Evolutionary conservation across 768 basidiomycete species (phyloP).

Genomic region (Lenzites betulinus): DNA sequence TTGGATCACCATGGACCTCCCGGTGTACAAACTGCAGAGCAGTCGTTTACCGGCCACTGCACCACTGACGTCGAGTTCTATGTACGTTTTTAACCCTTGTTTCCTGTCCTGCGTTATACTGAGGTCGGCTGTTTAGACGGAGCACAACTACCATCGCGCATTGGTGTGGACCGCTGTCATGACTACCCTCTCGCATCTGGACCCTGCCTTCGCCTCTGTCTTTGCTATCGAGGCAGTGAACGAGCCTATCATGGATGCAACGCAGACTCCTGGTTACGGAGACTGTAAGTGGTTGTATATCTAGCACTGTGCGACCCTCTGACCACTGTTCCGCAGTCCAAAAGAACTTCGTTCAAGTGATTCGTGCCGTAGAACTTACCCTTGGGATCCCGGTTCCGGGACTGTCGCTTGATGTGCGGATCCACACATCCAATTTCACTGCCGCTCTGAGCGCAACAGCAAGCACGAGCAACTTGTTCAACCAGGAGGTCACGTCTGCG

Average conservation of each 20-base stretch:
- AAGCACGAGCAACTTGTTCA: slow-evolving; percentile 25
- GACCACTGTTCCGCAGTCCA: slow-evolving; percentile 49
- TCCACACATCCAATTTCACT: slow-evolving; percentile 37
- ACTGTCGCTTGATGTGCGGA: slow-evolving; percentile 17
- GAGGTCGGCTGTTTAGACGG: slow-evolving; percentile 46
- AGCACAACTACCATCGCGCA: slow-evolving; percentile 73
- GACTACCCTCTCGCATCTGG: slow-evolving; percentile 69
- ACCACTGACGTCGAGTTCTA: slow-evolving; percentile 74
- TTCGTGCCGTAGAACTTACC: slow-evolving; percentile 63
- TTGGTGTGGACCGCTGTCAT: slow-evolving; percentile 83
- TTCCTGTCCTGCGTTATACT: not conserved
- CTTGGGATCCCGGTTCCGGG: slow-evolving; percentile 53
- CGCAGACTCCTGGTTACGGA: slow-evolving; percentile 66
- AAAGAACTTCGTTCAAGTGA: slow-evolving; percentile 64
- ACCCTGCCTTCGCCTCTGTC: slow-evolving; percentile 64
- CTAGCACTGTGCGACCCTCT: not conserved
- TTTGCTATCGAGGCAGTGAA: slow-evolving; percentile 77
- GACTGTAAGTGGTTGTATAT: slow-evolving; percentile 48
- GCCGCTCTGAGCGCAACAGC: slow-evolving; percentile 32
- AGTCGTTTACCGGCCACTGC: slow-evolving; percentile 74
- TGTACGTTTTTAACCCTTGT: slow-evolving; percentile 39
- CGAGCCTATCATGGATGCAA: slow-evolving; percentile 75
- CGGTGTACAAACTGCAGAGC: slow-evolving; percentile 61
- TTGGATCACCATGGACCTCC: slow-evolving; percentile 73
- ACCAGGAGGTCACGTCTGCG: slow-evolving; percentile 34